Conservation (phyloP, 1,284 basidiomycete genomes). For the Cryptococcus depauperatus region DNA sequence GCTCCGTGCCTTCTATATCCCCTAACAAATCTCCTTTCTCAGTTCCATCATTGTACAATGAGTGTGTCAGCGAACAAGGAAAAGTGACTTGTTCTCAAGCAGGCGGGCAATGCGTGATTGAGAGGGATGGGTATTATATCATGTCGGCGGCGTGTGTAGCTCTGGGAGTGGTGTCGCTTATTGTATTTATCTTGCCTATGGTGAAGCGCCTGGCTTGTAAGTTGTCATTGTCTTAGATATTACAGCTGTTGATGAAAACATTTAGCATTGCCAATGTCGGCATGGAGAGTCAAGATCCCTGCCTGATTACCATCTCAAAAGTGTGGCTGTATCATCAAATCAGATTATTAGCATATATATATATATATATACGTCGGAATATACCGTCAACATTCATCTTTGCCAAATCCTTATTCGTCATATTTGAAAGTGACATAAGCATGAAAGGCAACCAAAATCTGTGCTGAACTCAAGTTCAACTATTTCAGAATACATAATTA, state of each 20-base stretch:
- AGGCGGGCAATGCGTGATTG: conserved; percentile 70
- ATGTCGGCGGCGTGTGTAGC: conserved; percentile 70
- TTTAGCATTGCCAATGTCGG: conserved; percentile 37
- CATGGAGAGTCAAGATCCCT: conserved; percentile 44
- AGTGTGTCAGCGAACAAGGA: conserved; percentile 85
- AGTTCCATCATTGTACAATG: conserved; percentile 39
- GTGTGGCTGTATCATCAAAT: too few species aligned
- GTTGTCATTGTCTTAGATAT: conserved; percentile 29
- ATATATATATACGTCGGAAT: too few species aligned
- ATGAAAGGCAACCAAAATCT: too few species aligned
- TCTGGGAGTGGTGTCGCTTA: conserved; percentile 63
- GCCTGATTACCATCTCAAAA: too few species aligned
- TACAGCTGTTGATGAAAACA: neutral
- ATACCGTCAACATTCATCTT: too few species aligned
- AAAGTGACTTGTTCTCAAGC: conserved; percentile 68
- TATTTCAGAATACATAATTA: too few species aligned
- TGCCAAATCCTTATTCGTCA: too few species aligned
- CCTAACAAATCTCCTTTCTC: neutral
- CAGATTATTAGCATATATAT: too few species aligned
- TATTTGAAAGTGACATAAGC: too few species aligned
- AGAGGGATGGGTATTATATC: conserved; percentile 87
- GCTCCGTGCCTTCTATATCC: conserved; percentile 52
- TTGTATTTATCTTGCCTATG: conserved; percentile 74
- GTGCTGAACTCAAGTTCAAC: too few species aligned
- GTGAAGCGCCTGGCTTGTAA: conserved; percentile 75